These are phyloP conservation scores for Cicer arietinum DNA, from an alignment of 306 rosid species.

Conservation along the genomic window DNA sequence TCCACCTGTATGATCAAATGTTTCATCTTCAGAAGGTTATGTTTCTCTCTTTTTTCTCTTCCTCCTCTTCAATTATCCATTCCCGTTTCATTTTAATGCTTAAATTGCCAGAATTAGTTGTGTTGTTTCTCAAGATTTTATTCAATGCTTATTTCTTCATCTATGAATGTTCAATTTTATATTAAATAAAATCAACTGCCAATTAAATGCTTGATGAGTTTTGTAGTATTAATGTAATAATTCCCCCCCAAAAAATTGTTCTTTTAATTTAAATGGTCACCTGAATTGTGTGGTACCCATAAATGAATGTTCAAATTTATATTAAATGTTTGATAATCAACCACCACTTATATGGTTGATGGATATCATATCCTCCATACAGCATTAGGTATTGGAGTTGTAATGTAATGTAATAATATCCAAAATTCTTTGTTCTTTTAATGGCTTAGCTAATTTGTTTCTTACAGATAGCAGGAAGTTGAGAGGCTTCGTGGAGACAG, in stretches of 20 bases:
- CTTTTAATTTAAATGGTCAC: too few relatives aligned
- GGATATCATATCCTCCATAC: neutral
- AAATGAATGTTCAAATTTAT: too few relatives aligned
- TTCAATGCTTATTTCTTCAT: neutral
- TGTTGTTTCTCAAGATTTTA: neutral
- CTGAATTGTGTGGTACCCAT: too few relatives aligned
- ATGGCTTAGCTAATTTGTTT: conserved; percentile 69
- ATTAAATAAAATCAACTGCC: too few relatives aligned
- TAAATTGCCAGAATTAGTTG: neutral
- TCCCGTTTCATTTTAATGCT: neutral
- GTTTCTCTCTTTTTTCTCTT: conserved; percentile 34
- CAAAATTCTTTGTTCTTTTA: conserved; percentile 45
- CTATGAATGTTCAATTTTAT: too few relatives aligned
- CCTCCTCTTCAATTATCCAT: neutral
- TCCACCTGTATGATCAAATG: conserved; percentile 74
- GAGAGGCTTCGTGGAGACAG: conserved; percentile 92
- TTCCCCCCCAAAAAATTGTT: too few relatives aligned
- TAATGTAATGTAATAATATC: conserved; percentile 4
- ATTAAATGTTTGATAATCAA: neutral
- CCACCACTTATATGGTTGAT: conserved; percentile 4
- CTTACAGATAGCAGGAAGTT: conserved; percentile 97
- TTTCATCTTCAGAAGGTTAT: conserved; percentile 83
- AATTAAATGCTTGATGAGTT: too few relatives aligned
- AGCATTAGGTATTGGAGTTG: conserved; percentile 1
- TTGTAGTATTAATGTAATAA: too few relatives aligned